Conservation (phyloP, 83 land plant genomes). For the Picea abies region DNA sequence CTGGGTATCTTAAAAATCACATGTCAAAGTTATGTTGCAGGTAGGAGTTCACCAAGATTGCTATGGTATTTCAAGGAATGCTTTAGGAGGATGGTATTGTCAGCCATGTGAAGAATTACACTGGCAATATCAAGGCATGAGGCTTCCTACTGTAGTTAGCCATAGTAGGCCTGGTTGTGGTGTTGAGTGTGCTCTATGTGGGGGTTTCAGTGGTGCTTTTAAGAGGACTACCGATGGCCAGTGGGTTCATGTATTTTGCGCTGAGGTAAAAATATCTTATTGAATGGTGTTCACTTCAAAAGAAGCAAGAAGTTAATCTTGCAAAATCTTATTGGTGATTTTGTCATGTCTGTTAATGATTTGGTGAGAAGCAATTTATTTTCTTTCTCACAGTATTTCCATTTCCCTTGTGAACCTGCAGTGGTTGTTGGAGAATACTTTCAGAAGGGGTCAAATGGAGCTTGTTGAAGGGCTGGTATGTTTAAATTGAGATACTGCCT, state of each 20-base stretch:
- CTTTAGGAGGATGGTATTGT: constrained; percentile 79
- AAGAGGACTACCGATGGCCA: constrained; percentile 73
- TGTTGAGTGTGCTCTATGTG: constrained; percentile 81
- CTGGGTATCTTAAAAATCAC: neutral
- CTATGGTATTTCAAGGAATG: constrained; percentile 59
- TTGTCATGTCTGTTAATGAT: neutral
- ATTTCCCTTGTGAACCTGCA: constrained; percentile 23
- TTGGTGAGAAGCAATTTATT: neutral
- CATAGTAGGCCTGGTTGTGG: constrained; percentile 41
- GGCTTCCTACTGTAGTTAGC: constrained; percentile 29
- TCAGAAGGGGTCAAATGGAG: constrained; percentile 67
- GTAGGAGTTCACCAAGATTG: constrained; percentile 94
- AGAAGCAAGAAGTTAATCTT: neutral
- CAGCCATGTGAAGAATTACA: constrained; percentile 80
- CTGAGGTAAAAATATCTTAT: constrained; percentile 57
- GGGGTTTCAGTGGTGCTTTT: constrained; percentile 76
- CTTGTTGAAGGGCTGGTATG: constrained; percentile 85
- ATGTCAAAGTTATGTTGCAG: constrained; percentile 32
- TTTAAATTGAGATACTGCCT: neutral
- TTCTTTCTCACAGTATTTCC: neutral
- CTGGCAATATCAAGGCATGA: constrained; percentile 37
- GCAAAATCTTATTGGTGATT: neutral
- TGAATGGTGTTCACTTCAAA: neutral
- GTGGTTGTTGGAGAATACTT: constrained; percentile 83
- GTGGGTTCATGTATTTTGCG: constrained; percentile 98